Base-by-base conservation (phyloP, 1,139 yeast genomes). In the Kodamaea plutei region DNA sequence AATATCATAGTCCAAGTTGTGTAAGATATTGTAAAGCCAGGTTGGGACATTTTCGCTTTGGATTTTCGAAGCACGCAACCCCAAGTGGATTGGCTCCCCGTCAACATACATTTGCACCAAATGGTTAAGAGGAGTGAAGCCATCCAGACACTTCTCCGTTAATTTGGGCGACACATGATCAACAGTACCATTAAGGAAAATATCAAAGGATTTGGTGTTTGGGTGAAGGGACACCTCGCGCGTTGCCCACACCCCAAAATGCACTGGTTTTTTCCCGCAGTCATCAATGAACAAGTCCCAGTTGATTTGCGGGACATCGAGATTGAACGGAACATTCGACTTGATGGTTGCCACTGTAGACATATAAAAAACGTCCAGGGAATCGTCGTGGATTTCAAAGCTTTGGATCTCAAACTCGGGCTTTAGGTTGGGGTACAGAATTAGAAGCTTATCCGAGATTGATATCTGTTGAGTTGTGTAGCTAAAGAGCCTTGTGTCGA, bases 201-300 rank as follows among this genome's bases (percentile, higher is more conserved):
- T 37, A 2, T 19, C 24, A 9, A 49, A 40, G 1, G 47, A 47
- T 2, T 24, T 4, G 11, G n/a, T 10, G 9, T 44, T 31, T 0
- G 61, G 59, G 5, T 26, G 25, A 8, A 58, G 33, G 1, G 18
- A 12, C 13, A 55, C 30, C 1, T 43, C 33, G 4, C 31, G 35
- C 16, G 54, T 49, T 15, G 28, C 24, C 61, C 63, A 57, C 2
- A 35, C 20, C 1, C 66, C 66, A 5, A 60, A 36, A 13, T 39
- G 39, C 6, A 48, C 39, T 12, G 48, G 43, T 2, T 44, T 26
- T 2, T 29, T 26, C 8, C 45, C 32, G 40, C 67, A 61, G 35
- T 52, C 59, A 17, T 45, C 42, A 5, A 62, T 31, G 9, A 48
- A 40, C 3, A 61, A 28, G 29, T 52, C 50, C 65, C 65, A 58